Percentiles rank a stretch among this genome's conserved stretches.
Conservation (phyloP, 2,329 filamentous ascomycete genomes). For the Clarireedia homoeocarpa region DNA sequence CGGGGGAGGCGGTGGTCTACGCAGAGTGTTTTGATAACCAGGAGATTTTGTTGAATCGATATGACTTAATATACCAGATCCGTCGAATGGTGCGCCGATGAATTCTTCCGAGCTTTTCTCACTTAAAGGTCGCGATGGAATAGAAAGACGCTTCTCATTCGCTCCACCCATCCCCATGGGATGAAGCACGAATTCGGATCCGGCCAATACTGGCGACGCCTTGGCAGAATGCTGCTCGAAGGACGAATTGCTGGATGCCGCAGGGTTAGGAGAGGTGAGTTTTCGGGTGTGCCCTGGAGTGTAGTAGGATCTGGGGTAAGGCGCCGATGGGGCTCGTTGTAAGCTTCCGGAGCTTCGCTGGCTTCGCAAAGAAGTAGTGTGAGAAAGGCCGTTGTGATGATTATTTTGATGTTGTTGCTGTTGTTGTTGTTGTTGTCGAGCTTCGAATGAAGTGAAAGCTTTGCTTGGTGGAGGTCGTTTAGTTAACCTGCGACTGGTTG, state of each 20-base stretch:
- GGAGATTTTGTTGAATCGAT: constrained; percentile 40
- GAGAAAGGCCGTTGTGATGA: constrained; percentile 38
- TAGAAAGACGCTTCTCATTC: constrained; percentile 28
- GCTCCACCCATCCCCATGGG: constrained; percentile 15
- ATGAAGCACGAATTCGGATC: constrained; percentile 19
- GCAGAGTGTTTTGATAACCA: constrained; percentile 29
- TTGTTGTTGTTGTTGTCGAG: constrained; percentile 31
- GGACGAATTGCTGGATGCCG: constrained; percentile 32
- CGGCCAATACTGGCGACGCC: constrained; percentile 25
- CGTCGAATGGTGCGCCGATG: constrained; percentile 59
- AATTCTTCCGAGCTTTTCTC: constrained; percentile 48
- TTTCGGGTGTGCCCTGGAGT: constrained; percentile 32
- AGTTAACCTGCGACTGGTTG: constrained; percentile 45
- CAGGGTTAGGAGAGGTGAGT: constrained; percentile 37
- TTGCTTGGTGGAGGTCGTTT: constrained; percentile 40
- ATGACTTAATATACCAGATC: constrained; percentile 51
- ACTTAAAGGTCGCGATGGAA: constrained; percentile 34
- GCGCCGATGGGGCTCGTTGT: constrained; percentile 53
- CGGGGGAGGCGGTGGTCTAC: constrained; percentile 36
- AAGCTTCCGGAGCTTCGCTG: constrained; percentile 58
- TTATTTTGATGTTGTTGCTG: too few relatives aligned
- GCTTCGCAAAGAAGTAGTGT: constrained; percentile 42
- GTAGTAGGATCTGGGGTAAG: constrained; percentile 31
- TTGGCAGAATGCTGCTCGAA: constrained; percentile 26
- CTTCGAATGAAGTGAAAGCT: constrained; percentile 37